phyloP scores from a whole-genome alignment of 306 rosid species.

The Rosa chinensis region DNA sequence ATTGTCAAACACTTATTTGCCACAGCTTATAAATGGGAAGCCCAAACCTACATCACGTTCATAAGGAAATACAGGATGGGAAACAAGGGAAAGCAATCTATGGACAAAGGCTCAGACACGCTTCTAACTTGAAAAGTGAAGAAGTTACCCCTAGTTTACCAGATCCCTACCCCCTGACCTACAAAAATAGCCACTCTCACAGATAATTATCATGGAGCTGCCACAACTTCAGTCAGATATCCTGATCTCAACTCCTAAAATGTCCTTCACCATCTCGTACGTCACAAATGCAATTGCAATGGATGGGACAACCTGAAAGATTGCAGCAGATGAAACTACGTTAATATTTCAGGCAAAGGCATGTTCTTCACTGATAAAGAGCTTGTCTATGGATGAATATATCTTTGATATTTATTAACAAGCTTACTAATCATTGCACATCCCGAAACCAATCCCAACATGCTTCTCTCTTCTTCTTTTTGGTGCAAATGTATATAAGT shows the following conservation, averaged over 20 bases:
- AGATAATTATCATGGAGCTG: constrained; percentile 23
- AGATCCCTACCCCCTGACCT: constrained; percentile 66
- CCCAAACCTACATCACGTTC: constrained; percentile 44
- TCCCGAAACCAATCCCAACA: background rate
- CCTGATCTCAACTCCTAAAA: constrained; percentile 95
- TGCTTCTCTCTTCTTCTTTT: background rate
- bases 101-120: constrained; percentile 49
- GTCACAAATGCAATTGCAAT: constrained; percentile 92
- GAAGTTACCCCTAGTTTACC: constrained; percentile 48
- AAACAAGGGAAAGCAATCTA: constrained; percentile 59
- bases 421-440: background rate
- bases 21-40: constrained; percentile 45
- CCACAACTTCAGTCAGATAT: constrained; percentile 68
- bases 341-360: constrained; percentile 2
- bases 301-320: constrained; percentile 92
- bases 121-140: constrained; percentile 46
- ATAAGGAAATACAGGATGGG: constrained; percentile 41
- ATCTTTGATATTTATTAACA: background rate
- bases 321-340: constrained; percentile 20
- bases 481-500: background rate
- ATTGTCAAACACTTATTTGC: constrained; percentile 71
- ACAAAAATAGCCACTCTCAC: constrained; percentile 53
- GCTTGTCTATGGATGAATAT: background rate
- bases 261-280: constrained; percentile 91
- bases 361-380: background rate